Base-by-base conservation (phyloP, 2,329 filamentous ascomycete species). In the Eurotiales sp. region DNA sequence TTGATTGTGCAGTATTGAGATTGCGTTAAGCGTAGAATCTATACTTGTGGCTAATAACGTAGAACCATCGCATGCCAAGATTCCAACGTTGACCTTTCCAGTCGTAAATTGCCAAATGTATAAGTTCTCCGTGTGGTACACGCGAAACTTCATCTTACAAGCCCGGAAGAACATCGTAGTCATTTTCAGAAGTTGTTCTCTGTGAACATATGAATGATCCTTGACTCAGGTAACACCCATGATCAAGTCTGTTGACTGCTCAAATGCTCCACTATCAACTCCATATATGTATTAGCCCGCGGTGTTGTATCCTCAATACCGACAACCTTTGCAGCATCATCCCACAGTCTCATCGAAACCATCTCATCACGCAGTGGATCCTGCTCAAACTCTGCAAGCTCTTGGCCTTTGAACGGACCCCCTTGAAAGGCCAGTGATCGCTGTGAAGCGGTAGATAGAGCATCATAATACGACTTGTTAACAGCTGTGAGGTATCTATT, bases 351-450 rank as follows among this genome's bases (percentile, higher is more conserved):
- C 14, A 72, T 54, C 1, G 60, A 59, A 8, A 71, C 63, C 63
- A 72, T 71, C 6, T 64, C 59, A 41, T 70, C 61, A 3, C 61
- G 58, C 21, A 69, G 57, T 0, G 64, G 67, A 58, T 71, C 61
- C 17, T 55, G 40, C 11, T 64, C 57, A 17, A 71, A 70, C 5
- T 34, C 47, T 14, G 54, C 48, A 1, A 72, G 54, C 46, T 70
- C 61, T 1, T 56, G 54, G 1, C 61, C 65, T 19, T 59, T 52
- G 27, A 71, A 70, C 0, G 66, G 65, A 3, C 66, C 70, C 8
- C 70, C 70, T 48, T 72, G 70, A 29, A 68, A 72, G 25, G 59
- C 61, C 36, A 73, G 54, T 1, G 65, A 70, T 45, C 59, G 65
- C 50, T 72, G 69, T 7, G 67, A 71, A 3, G 67, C 69, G 7